phyloP scores from a whole-genome alignment of 139 green algal species.

The Chlamydomonas sp. region DNA sequence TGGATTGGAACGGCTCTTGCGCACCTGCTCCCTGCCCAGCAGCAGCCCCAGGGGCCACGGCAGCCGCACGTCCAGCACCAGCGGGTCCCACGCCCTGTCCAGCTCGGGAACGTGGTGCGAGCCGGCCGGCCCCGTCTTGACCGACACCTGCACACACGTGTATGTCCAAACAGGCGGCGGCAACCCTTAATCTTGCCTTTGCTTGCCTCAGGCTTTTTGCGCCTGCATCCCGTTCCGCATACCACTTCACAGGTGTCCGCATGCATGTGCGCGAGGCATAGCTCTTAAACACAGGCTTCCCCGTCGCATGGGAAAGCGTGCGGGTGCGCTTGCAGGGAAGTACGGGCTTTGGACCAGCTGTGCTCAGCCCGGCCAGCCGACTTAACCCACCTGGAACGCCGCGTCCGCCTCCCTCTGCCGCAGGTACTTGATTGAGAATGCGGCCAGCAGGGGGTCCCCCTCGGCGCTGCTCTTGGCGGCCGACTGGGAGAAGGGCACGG shows the following conservation, averaged over 20 bases:
- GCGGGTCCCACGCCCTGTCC: constrained; percentile 80
- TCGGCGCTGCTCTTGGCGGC: constrained; percentile 37
- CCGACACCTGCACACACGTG: neutral
- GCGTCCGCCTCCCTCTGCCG: constrained; percentile 4
- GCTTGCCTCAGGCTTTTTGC: too few species aligned
- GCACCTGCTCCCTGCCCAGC: constrained; percentile 65
- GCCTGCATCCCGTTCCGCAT: too few species aligned
- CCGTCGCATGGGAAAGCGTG: too few species aligned
- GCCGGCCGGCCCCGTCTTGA: neutral
- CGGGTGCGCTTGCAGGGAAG: too few species aligned
- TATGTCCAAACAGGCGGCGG: neutral
- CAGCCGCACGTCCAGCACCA: constrained; percentile 74
- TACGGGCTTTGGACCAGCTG: too few species aligned
- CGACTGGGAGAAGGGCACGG: neutral
- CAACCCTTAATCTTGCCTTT: too few species aligned
- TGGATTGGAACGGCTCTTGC: neutral
- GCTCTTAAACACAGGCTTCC: too few species aligned
- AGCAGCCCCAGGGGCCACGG: constrained; percentile 90
- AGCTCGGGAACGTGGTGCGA: constrained; percentile 57
- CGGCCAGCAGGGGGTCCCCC: constrained; percentile 25
- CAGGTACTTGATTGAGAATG: constrained; percentile 27
- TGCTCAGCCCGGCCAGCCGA: neutral
- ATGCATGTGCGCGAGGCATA: too few species aligned
- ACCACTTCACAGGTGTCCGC: too few species aligned
- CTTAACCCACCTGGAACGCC: constrained; percentile 15